These are phyloP conservation scores for Meira nashicola DNA, from an alignment of 1,284 basidiomycete species.

Conservation along the genomic window DNA sequence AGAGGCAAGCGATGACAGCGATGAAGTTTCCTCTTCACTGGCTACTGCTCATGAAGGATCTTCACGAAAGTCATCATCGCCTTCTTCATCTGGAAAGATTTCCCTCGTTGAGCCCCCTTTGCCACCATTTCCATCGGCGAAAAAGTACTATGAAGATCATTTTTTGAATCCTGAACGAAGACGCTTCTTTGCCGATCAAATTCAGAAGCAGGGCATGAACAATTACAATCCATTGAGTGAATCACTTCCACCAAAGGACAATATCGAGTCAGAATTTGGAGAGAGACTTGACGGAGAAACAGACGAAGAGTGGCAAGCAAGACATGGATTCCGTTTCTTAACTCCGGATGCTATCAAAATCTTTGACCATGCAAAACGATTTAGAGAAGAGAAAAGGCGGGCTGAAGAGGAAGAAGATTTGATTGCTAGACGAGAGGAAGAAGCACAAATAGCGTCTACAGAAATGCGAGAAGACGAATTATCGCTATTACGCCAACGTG, in stretches of 20 bases:
- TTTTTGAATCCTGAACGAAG: not conserved
- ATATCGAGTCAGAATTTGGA: constrained; percentile 4
- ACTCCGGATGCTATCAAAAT: constrained; percentile 13
- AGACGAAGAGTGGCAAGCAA: constrained; percentile 15
- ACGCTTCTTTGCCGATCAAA: not conserved
- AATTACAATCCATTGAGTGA: not conserved
- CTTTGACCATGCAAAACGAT: constrained; percentile 12
- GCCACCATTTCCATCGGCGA: not conserved
- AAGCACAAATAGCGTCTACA: not conserved
- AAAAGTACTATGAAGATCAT: not conserved
- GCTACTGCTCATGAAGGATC: no score
- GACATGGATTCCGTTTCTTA: constrained; percentile 11
- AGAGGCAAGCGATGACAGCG: no score
- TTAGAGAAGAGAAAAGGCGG: constrained; percentile 9
- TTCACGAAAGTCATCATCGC: no score
- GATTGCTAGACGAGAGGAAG: not conserved
- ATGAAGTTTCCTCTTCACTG: no score
- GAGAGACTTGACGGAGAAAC: constrained; percentile 10
- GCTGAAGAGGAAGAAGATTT: not conserved
- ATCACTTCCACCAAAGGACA: not conserved
- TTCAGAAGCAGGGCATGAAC: not conserved
- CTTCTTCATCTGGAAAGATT: not conserved
- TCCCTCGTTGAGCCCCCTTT: not conserved
- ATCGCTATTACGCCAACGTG: not conserved
- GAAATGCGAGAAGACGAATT: constrained; percentile 1